Conservation (phyloP, 2,329 filamentous ascomycete species). For the Colletotrichum sublineola region DNA sequence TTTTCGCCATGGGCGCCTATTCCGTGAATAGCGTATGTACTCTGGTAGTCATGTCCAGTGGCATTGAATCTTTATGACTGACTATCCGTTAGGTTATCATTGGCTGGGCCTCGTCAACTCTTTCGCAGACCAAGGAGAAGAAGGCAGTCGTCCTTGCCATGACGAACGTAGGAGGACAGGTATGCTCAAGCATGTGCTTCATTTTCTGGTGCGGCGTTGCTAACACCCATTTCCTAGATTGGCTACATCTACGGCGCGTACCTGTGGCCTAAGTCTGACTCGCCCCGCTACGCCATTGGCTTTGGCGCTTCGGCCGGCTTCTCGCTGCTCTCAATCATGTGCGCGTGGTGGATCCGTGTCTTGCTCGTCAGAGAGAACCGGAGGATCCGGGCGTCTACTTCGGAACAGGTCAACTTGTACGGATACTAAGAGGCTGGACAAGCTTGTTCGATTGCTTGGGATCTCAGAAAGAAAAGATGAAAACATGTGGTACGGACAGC, state of each 20-base stretch:
- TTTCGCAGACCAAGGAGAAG: slow-evolving; percentile 63
- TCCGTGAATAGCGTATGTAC: slow-evolving; percentile 48
- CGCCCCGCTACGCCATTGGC: slow-evolving; percentile 59
- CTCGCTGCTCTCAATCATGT: slow-evolving; percentile 52
- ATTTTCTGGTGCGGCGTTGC: not conserved
- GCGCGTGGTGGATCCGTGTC: slow-evolving; percentile 58
- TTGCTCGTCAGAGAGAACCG: slow-evolving; percentile 58
- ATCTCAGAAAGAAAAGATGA: too few species aligned
- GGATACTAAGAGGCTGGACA: slow-evolving; percentile 48
- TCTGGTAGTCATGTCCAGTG: not conserved
- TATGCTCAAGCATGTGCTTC: not conserved
- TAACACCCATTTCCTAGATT: slow-evolving; percentile 46
- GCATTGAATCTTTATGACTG: not conserved
- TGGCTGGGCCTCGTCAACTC: slow-evolving; percentile 59
- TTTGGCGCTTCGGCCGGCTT: slow-evolving; percentile 61
- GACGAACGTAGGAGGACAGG: slow-evolving; percentile 60
- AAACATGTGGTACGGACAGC: not conserved
- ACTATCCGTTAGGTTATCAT: slow-evolving; percentile 56
- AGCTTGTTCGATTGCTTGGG: slow-evolving; percentile 11
- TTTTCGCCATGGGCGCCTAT: slow-evolving; percentile 58
- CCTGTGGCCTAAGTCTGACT: slow-evolving; percentile 61
- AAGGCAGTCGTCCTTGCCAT: slow-evolving; percentile 62
- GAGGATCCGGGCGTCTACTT: slow-evolving; percentile 52
- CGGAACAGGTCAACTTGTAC: slow-evolving; percentile 54
- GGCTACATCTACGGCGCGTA: slow-evolving; percentile 66